phyloP scores from a whole-genome alignment of 2,329 filamentous ascomycete genomes.

The Alternaria sp. region DNA sequence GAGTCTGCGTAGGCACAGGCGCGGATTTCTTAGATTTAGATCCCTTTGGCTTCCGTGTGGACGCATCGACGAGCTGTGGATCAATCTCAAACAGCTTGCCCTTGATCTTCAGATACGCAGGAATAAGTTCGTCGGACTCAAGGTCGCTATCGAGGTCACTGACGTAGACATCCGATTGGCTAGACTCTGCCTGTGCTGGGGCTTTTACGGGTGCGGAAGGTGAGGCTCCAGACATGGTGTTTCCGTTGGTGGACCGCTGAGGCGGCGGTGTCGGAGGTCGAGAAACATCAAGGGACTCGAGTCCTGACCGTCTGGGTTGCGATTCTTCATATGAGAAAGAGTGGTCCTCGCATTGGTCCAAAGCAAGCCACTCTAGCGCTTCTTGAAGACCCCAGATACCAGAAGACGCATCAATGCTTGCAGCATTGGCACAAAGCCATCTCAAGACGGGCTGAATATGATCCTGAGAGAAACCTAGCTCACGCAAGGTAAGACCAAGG shows the following conservation, averaged over 20 bases:
- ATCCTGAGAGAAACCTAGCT: slow-evolving; percentile 69
- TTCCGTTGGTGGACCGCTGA: slow-evolving; percentile 1
- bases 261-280: slow-evolving; percentile 28
- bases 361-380: slow-evolving; percentile 87
- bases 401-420: slow-evolving; percentile 60
- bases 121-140: slow-evolving; percentile 64
- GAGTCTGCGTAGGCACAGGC: slow-evolving; percentile 34
- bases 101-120: slow-evolving; percentile 80
- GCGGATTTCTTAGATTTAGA: slow-evolving; percentile 29
- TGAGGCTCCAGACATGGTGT: not conserved
- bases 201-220: slow-evolving; percentile 6
- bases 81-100: slow-evolving; percentile 59
- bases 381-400: slow-evolving; percentile 87
- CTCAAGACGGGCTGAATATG: slow-evolving; percentile 42
- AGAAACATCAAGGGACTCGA: slow-evolving; percentile 32
- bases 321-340: slow-evolving; percentile 72
- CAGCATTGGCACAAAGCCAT: slow-evolving; percentile 49
- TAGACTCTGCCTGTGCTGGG: slow-evolving; percentile 17
- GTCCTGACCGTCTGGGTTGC: slow-evolving; percentile 25
- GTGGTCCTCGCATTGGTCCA: slow-evolving; percentile 73
- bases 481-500: slow-evolving; percentile 74
- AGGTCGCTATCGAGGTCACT: slow-evolving; percentile 61
- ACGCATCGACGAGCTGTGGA: slow-evolving; percentile 65
- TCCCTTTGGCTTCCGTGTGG: slow-evolving; percentile 42
- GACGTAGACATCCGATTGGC: slow-evolving; percentile 49